Evolutionary conservation across 73 alveolate species (phyloP).

Genomic region (Tetrahymena malaccensis): DNA sequence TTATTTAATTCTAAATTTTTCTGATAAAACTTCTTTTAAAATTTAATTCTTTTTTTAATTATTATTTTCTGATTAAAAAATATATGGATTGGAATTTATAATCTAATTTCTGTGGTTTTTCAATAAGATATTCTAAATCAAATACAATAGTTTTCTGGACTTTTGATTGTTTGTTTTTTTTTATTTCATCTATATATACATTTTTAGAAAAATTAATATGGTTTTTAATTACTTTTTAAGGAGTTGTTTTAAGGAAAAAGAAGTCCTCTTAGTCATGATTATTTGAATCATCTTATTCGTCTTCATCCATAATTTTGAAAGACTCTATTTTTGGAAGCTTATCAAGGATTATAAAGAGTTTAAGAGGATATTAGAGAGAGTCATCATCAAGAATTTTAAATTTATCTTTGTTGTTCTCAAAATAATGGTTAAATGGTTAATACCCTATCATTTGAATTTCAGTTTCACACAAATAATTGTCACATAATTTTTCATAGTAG

Average conservation of each 20-base stretch:
- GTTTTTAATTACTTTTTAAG: not conserved
- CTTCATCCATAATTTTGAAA: not conserved
- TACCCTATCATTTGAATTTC: constrained; percentile 4
- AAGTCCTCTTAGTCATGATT: not conserved
- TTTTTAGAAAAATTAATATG: too few relatives aligned
- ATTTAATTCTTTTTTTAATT: too few relatives aligned
- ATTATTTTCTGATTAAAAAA: too few relatives aligned
- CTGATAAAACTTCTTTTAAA: too few relatives aligned
- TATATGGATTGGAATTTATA: too few relatives aligned
- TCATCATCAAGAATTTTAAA: not conserved
- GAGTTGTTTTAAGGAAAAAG: not conserved
- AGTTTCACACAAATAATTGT: constrained; percentile 3
- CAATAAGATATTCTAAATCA: too few relatives aligned
- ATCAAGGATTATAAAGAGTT: not conserved
- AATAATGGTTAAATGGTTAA: not conserved
- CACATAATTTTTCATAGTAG: not conserved
- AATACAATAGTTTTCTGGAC: too few relatives aligned
- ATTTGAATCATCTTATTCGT: not conserved
- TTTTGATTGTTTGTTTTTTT: too few relatives aligned
- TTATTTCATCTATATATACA: too few relatives aligned
- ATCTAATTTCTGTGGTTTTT: too few relatives aligned
- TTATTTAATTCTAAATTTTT: too few relatives aligned
- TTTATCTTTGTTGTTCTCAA: not conserved
- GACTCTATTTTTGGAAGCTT: not conserved
- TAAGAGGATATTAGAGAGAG: not conserved